A percentile compares a stretch with the other conserved stretches of the same genome.
Evolutionary conservation across 371 early-diverging fungal genomes (phyloP).

Genomic region (Mucor sp.): DNA sequence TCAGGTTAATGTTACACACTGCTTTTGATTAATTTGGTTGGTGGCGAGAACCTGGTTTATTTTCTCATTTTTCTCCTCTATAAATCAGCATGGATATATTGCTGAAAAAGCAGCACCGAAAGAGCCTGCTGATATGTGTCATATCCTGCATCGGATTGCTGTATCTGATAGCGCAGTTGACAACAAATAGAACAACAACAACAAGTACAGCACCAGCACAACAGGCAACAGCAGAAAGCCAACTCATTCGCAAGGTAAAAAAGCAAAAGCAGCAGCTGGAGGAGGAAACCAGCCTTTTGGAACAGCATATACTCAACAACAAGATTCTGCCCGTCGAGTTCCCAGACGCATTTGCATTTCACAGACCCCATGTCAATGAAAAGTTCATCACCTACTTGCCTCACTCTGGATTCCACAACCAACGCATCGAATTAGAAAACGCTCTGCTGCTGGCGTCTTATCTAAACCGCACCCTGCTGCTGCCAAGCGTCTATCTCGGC

Average conservation of each 20-base stretch:
- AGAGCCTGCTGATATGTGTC: background rate
- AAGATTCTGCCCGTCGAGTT: slow-evolving; percentile 17
- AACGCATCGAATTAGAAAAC: slow-evolving; percentile 62
- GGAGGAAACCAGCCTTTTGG: background rate
- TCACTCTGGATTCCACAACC: slow-evolving; percentile 69
- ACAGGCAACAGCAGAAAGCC: background rate
- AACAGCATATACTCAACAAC: background rate
- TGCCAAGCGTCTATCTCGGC: slow-evolving; percentile 61
- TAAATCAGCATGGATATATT: background rate
- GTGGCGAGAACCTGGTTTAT: background rate
- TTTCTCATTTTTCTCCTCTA: background rate
- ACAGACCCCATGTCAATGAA: slow-evolving; percentile 19
- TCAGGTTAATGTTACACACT: background rate
- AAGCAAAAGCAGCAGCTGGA: background rate
- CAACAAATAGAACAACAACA: background rate
- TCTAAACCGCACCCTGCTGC: slow-evolving; percentile 57
- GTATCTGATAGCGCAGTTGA: background rate
- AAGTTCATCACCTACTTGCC: slow-evolving; percentile 62
- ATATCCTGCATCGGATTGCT: background rate
- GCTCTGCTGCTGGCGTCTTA: slow-evolving; percentile 58
- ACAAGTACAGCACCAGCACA: background rate
- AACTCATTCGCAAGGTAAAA: background rate
- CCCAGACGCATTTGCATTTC: slow-evolving; percentile 19
- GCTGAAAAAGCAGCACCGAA: background rate
- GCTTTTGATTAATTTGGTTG: background rate